Conservation (phyloP, 2,329 filamentous ascomycete genomes). For the Fusarium pseudograminearum region DNA sequence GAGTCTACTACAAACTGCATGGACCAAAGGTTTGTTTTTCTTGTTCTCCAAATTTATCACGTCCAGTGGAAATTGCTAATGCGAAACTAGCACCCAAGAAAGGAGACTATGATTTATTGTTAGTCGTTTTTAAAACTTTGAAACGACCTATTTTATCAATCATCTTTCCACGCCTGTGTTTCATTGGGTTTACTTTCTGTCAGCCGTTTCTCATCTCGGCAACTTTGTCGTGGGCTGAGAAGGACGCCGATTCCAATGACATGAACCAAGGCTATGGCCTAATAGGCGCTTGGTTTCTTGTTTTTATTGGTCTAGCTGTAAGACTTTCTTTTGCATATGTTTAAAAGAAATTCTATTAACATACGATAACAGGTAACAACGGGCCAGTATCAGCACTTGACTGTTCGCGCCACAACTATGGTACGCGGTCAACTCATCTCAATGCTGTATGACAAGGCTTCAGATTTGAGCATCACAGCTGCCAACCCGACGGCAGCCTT, state of each 20-base stretch:
- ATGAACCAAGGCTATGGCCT: constrained; percentile 34
- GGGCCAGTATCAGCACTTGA: constrained; percentile 36
- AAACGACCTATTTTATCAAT: constrained; percentile 25
- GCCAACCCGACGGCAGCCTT: constrained; percentile 54
- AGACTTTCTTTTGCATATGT: accelerated
- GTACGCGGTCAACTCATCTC: constrained; percentile 49
- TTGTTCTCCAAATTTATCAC: not conserved
- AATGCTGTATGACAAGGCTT: constrained; percentile 47
- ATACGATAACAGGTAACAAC: not conserved
- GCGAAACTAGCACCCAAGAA: constrained; percentile 5
- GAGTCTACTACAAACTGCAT: constrained; percentile 15
- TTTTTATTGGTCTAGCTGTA: constrained; percentile 34
- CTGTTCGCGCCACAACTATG: constrained; percentile 49
- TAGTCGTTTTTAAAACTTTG: constrained; percentile 13
- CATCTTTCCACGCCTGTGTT: constrained; percentile 28
- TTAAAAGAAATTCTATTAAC: constrained; percentile 5
- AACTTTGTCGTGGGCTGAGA: constrained; percentile 24
- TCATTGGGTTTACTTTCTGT: constrained; percentile 38
- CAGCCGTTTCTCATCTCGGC: constrained; percentile 40
- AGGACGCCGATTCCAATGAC: constrained; percentile 9
- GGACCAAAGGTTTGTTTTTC: constrained; percentile 15
- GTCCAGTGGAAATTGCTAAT: constrained; percentile 6
- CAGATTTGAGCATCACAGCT: constrained; percentile 45
- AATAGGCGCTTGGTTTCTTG: constrained; percentile 39
- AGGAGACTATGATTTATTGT: constrained; percentile 11